Evolutionary conservation across 2,329 filamentous ascomycete species (phyloP).

Genomic region (Xylaria sp.): DNA sequence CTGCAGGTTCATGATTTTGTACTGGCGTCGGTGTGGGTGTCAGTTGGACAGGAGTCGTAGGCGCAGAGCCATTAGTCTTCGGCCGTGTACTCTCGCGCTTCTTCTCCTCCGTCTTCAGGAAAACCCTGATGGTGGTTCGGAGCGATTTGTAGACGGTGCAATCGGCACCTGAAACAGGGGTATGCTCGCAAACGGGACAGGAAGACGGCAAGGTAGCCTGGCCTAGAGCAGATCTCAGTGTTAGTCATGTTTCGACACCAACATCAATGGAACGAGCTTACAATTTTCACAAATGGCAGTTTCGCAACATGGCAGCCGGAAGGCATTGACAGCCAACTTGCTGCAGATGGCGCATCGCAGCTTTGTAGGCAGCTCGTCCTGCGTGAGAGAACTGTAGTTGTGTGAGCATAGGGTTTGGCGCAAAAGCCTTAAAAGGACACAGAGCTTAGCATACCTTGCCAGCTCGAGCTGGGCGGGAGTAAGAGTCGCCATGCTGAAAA

Average conservation of each 20-base stretch:
- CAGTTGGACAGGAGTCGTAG: conserved; percentile 57
- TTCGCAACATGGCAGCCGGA: conserved; percentile 92
- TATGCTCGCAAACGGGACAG: conserved; percentile 94
- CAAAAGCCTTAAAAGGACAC: neutral
- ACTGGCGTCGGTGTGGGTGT: conserved; percentile 52
- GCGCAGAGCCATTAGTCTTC: conserved; percentile 57
- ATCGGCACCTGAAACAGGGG: conserved; percentile 84
- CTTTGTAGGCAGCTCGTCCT: conserved; percentile 94
- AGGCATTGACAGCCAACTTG: conserved; percentile 89
- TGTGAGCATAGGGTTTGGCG: conserved; percentile 13
- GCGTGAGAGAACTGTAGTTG: conserved; percentile 72
- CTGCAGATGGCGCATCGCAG: conserved; percentile 94
- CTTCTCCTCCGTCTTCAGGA: conserved; percentile 90
- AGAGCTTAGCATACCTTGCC: conserved; percentile 59
- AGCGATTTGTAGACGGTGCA: conserved; percentile 91
- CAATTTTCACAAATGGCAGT: conserved; percentile 93
- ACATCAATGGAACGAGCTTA: conserved; percentile 58
- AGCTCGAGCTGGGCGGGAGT: conserved; percentile 68
- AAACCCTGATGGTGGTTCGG: conserved; percentile 92
- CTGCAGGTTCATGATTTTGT: conserved; percentile 45
- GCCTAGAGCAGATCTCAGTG: conserved; percentile 62
- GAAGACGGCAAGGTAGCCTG: conserved; percentile 79
- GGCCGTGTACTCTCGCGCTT: conserved; percentile 76
- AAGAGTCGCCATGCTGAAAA: conserved; percentile 50
- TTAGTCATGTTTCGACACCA: neutral